phyloP scores from a whole-genome alignment of 179 eudicot genomes.

The Silene coronaria region DNA sequence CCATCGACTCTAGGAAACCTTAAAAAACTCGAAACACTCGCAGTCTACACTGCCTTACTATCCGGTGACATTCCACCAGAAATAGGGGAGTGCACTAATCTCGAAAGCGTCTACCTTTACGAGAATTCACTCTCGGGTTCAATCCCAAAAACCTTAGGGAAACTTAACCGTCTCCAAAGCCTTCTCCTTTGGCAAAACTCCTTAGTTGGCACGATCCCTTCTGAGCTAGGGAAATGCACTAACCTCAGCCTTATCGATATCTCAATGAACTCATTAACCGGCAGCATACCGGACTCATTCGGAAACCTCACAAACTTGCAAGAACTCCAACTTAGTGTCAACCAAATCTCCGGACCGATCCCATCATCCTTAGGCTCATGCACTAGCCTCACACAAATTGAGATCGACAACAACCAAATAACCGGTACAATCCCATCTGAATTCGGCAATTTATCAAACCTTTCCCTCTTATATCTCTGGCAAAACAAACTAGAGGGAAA shows the following conservation, averaged over 20 bases:
- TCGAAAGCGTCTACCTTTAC: constrained; percentile 64
- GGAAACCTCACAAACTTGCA: constrained; percentile 56
- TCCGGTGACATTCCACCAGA: constrained; percentile 85
- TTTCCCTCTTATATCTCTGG: constrained; percentile 66
- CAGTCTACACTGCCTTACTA: constrained; percentile 68
- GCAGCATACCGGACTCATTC: constrained; percentile 52
- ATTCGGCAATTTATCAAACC: constrained; percentile 54
- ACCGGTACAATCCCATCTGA: constrained; percentile 66
- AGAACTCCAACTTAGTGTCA: constrained; percentile 73
- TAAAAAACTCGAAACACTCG: constrained; percentile 68
- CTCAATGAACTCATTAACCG: constrained; percentile 72
- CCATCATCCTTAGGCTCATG: constrained; percentile 70
- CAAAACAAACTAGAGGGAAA: constrained; percentile 70
- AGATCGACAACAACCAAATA: constrained; percentile 80
- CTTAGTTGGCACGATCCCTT: constrained; percentile 65
- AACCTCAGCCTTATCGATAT: constrained; percentile 48
- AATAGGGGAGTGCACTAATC: constrained; percentile 61
- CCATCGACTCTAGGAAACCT: constrained; percentile 64
- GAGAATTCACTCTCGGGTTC: constrained; percentile 77
- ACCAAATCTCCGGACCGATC: constrained; percentile 64
- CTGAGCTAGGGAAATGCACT: constrained; percentile 52
- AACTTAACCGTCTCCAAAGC: constrained; percentile 49
- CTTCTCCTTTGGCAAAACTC: constrained; percentile 79
- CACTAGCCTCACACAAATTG: constrained; percentile 53
- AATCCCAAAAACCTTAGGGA: constrained; percentile 54